These are phyloP conservation scores for Boeremia exigua DNA, from an alignment of 2,329 filamentous ascomycete species.

Conservation along the genomic window DNA sequence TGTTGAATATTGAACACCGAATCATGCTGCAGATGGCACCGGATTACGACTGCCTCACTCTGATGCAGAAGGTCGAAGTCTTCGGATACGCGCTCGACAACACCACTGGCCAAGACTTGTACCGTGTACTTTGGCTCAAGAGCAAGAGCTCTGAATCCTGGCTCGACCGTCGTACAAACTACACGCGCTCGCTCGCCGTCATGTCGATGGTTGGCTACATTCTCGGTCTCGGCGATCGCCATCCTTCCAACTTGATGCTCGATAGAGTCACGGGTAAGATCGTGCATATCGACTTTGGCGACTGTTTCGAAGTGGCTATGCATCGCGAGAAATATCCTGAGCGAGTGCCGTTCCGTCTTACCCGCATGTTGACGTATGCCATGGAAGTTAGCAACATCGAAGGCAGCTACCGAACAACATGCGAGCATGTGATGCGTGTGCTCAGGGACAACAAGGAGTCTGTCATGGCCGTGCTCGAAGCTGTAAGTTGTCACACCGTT, in stretches of 20 bases:
- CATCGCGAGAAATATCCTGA: slow-evolving; percentile 99
- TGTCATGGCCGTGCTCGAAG: slow-evolving; percentile 96
- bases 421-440: slow-evolving; percentile 97
- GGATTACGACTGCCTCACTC: slow-evolving; percentile 95
- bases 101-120: slow-evolving; percentile 97
- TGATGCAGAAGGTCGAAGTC: slow-evolving; percentile 99
- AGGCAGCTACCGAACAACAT: slow-evolving; percentile 96
- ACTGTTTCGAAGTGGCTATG: slow-evolving; percentile 99
- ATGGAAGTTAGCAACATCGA: slow-evolving; percentile 99
- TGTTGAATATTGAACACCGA: slow-evolving; percentile 98
- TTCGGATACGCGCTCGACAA: slow-evolving; percentile 99
- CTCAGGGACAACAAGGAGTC: slow-evolving; percentile 97
- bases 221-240: slow-evolving; percentile 91
- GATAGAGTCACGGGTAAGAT: slow-evolving; percentile 96
- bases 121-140: slow-evolving; percentile 98
- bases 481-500: slow-evolving; percentile 67
- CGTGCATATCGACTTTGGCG: slow-evolving; percentile 98
- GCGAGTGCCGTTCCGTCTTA: slow-evolving; percentile 94
- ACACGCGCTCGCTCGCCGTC: slow-evolving; percentile 93
- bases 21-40: slow-evolving; percentile 99
- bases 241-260: slow-evolving; percentile 97
- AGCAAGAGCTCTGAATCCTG: slow-evolving; percentile 97
- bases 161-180: slow-evolving; percentile 98
- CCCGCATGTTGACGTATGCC: slow-evolving; percentile 97
- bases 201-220: slow-evolving; percentile 99